phyloP scores from a whole-genome alignment of 495 filamentous ascomycete species.

The Penicillium diatomitis region DNA sequence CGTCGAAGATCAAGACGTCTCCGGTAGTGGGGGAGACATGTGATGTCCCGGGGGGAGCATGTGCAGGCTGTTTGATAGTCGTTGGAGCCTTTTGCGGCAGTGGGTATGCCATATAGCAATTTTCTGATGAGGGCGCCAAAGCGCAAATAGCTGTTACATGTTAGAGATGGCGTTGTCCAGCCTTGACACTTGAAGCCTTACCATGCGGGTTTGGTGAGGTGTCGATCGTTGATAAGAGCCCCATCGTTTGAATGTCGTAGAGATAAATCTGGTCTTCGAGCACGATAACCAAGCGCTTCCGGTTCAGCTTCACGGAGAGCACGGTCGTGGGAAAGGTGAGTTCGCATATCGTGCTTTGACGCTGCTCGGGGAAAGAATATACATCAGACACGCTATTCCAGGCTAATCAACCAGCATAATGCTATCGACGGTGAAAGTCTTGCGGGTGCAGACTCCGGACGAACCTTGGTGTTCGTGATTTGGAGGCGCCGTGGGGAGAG shows the following conservation, averaged over 20 bases:
- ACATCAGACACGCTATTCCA: conserved; percentile 2
- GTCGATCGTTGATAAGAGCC: conserved; percentile 76
- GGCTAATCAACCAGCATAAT: not conserved
- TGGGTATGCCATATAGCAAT: conserved; percentile 89
- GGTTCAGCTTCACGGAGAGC: conserved; percentile 83
- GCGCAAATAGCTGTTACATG: conserved; percentile 67
- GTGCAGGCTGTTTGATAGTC: conserved; percentile 59
- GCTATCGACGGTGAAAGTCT: conserved; percentile 1
- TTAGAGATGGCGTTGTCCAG: not conserved
- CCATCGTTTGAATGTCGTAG: conserved; percentile 98
- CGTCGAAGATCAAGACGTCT: conserved; percentile 86
- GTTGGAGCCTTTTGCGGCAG: conserved; percentile 71
- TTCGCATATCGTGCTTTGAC: conserved; percentile 94
- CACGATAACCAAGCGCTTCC: conserved; percentile 86
- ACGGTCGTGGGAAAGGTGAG: conserved; percentile 94
- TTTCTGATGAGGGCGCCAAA: conserved; percentile 87
- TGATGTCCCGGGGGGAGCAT: conserved; percentile 67
- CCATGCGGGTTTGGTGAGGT: conserved; percentile 86
- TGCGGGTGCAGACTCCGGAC: conserved; percentile 14
- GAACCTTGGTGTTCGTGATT: conserved; percentile 94
- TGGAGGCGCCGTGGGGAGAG: conserved; percentile 81
- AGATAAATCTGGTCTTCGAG: conserved; percentile 93
- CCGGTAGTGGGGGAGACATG: conserved; percentile 79
- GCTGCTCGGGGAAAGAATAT: conserved; percentile 34
- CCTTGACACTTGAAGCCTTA: conserved; percentile 21